Evolutionary conservation across 2,329 filamentous ascomycete genomes (phyloP), one percentile per base, ranked within the genome.

Genomic region (Fonsecaea multimorphosa): DNA sequence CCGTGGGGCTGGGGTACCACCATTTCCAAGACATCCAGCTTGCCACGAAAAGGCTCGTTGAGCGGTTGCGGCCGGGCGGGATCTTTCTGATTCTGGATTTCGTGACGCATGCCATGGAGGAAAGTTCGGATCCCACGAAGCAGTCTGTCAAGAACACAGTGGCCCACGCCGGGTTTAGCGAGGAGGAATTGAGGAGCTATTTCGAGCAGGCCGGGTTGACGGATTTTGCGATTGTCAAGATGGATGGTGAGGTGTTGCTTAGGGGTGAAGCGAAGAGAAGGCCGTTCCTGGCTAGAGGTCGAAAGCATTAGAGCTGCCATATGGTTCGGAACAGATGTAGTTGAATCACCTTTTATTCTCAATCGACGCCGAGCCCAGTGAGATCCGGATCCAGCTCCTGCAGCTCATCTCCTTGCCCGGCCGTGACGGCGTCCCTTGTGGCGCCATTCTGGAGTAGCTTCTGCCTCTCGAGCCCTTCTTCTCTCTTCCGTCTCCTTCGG

Each of bases 31-130:
- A 92, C 72, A 86, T 89, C 3, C 80, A 79, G 1, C 78, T 88
- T 32, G 86, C 87, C 0, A 83, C 89, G 4, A 78, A 78, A 67
- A 81, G 85, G 55, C 78, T 93, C 38, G 85, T 82, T 3, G 81
- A 86, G 73, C 84, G 90, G 9, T 78, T 93, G 65, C 84, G 83
- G 68, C 83, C 84, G 2, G 89, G 89, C 2, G 91, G 91, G 11
- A 85, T 88, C 1, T 79, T 91, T 52, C 78, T 91, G 56, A 85
- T 93, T 61, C 79, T 89, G 53, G 90, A 93, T 73, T 88, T 92
- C 66, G 73, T 90, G 19, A 80, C 86, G 8, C 86, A 89, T 70
- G 81, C 71, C 54, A 64, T 64, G 53, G 58, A 66, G 52, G 63
- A 71, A 16, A 38, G 58, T 19, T 62, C 52, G 40, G 34, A 64